Conservation (phyloP, 768 basidiomycete species). For the Xerocomellus chrysenteron region DNA sequence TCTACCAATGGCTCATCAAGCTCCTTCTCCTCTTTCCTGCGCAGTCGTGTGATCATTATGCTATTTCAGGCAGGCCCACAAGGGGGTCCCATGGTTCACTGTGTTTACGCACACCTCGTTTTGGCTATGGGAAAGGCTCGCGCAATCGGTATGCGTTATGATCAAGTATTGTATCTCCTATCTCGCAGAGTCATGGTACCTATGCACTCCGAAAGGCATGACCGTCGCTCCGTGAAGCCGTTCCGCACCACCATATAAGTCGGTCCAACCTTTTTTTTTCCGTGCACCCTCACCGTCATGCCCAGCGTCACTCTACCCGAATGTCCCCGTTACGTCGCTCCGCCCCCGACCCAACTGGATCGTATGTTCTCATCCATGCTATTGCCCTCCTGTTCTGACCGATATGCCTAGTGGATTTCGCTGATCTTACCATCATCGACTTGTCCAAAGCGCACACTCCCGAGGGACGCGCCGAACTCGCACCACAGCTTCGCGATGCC, state of each 20-base stretch:
- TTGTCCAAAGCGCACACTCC: slow-evolving; percentile 41
- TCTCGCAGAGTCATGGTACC: too few relatives aligned
- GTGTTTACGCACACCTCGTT: too few relatives aligned
- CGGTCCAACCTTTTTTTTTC: too few relatives aligned
- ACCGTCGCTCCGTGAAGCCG: background rate
- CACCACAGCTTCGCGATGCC: slow-evolving; percentile 44
- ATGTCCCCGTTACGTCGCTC: slow-evolving; percentile 33
- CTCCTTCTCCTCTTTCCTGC: too few relatives aligned
- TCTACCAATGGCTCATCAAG: too few relatives aligned
- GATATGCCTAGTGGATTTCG: slow-evolving; percentile 43
- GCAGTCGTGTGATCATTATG: too few relatives aligned
- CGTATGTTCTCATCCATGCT: slow-evolving; percentile 25
- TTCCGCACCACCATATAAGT: background rate
- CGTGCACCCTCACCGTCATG: slow-evolving; percentile 20
- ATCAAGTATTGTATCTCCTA: too few relatives aligned
- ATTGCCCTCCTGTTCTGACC: slow-evolving; percentile 1
- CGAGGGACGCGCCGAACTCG: slow-evolving; percentile 42
- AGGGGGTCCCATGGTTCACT: too few relatives aligned
- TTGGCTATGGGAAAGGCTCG: too few relatives aligned
- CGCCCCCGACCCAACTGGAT: slow-evolving; percentile 16
- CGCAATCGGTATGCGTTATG: too few relatives aligned
- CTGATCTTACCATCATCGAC: slow-evolving; percentile 54
- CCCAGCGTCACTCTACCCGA: slow-evolving; percentile 31
- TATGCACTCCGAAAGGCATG: background rate
- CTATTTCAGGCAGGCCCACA: too few relatives aligned